Percentiles rank a stretch among this genome's conserved stretches.
These are phyloP conservation scores for Exidia glandulosa DNA, from an alignment of 768 basidiomycete genomes.

Conservation along the genomic window DNA sequence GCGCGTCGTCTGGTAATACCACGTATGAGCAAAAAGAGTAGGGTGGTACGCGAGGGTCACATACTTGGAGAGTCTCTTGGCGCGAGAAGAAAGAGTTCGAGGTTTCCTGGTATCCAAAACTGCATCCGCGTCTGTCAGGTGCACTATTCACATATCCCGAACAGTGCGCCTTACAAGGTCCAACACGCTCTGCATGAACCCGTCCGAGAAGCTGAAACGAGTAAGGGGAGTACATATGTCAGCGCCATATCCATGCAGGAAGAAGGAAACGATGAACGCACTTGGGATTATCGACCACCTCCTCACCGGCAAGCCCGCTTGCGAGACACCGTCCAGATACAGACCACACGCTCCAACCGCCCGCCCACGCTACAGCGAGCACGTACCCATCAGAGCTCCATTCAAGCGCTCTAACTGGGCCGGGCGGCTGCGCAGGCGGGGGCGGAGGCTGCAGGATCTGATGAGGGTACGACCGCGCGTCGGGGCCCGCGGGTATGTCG, in stretches of 20 bases:
- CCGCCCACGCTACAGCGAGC: slow-evolving; percentile 82
- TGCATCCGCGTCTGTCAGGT: slow-evolving; percentile 20
- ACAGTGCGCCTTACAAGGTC: slow-evolving; percentile 60
- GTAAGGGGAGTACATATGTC: no score
- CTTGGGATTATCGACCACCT: neutral
- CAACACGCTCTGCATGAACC: slow-evolving; percentile 73
- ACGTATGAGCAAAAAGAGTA: no score
- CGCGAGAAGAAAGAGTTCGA: slow-evolving; percentile 73
- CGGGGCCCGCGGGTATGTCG: slow-evolving; percentile 37
- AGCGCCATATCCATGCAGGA: neutral
- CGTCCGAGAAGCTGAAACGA: slow-evolving; percentile 50
- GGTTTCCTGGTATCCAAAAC: slow-evolving; percentile 94
- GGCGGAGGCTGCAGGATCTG: slow-evolving; percentile 32
- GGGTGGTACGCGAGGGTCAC: neutral
- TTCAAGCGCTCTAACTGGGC: slow-evolving; percentile 56
- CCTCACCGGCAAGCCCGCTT: slow-evolving; percentile 46
- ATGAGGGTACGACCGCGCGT: neutral
- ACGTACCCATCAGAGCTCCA: slow-evolving; percentile 97
- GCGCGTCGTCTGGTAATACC: slow-evolving; percentile 32
- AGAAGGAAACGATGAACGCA: neutral
- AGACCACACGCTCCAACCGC: slow-evolving; percentile 86
- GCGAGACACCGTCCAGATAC: slow-evolving; percentile 81
- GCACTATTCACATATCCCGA: no score
- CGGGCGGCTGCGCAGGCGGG: slow-evolving; percentile 41
- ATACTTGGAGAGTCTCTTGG: slow-evolving; percentile 25